Conservation (phyloP, 2,329 filamentous ascomycete genomes). For the Tetracladium maxilliforme region DNA sequence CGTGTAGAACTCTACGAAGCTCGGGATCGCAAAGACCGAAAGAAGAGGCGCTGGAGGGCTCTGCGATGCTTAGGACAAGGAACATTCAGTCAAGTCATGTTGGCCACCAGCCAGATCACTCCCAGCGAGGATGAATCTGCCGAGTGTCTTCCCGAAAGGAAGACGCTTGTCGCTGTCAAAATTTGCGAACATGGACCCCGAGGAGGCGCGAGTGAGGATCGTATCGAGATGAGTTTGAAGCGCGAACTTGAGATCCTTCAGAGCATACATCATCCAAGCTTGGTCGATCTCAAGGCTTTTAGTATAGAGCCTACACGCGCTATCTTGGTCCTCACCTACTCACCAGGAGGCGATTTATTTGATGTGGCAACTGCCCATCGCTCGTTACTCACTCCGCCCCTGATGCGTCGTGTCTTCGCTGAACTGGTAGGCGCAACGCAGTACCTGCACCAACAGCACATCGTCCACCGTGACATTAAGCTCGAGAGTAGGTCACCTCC, state of each 20-base stretch:
- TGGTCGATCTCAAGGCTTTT: slow-evolving; percentile 87
- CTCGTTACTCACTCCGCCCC: slow-evolving; percentile 46
- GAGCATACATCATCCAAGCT: slow-evolving; percentile 71
- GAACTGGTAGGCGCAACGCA: slow-evolving; percentile 75
- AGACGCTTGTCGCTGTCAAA: slow-evolving; percentile 84
- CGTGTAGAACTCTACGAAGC: too few species aligned
- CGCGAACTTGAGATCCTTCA: slow-evolving; percentile 91
- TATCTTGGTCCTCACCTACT: slow-evolving; percentile 79
- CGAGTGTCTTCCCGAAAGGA: slow-evolving; percentile 46
- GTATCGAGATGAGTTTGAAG: slow-evolving; percentile 86
- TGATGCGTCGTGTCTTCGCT: slow-evolving; percentile 77
- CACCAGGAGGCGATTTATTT: slow-evolving; percentile 87
- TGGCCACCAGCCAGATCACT: slow-evolving; percentile 66
- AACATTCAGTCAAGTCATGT: slow-evolving; percentile 86
- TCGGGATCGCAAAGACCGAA: slow-evolving; percentile 48
- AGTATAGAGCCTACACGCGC: slow-evolving; percentile 72
- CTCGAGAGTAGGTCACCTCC: slow-evolving; percentile 63
- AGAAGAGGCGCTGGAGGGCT: slow-evolving; percentile 64
- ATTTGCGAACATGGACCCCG: slow-evolving; percentile 90
- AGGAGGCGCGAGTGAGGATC: slow-evolving; percentile 82
- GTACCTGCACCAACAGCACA: slow-evolving; percentile 72
- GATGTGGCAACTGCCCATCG: slow-evolving; percentile 69
- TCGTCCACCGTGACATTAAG: slow-evolving; percentile 96
- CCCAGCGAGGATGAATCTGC: slow-evolving; percentile 28
- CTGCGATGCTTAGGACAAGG: slow-evolving; percentile 76